Conservation (phyloP, 495 filamentous ascomycete genomes). For the Neurospora africana region DNA sequence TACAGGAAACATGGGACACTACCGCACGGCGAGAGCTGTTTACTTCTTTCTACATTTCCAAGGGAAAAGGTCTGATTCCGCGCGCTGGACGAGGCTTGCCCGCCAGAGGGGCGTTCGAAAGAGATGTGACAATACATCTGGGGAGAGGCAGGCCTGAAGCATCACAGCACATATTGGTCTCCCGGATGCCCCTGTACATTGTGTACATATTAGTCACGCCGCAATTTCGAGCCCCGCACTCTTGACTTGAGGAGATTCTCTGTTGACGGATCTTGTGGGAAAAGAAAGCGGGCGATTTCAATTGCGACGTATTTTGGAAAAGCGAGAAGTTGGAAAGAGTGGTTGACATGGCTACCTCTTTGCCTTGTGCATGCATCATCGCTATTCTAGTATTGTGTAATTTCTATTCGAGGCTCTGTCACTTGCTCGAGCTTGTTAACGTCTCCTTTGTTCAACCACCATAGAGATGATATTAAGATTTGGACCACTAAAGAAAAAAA, state of each 20-base stretch:
- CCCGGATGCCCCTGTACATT: conserved; percentile 3
- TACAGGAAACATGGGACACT: conserved; percentile 13
- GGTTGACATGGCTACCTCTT: not conserved
- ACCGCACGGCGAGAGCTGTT: conserved; percentile 9
- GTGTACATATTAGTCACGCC: not conserved
- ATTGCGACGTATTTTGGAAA: not conserved
- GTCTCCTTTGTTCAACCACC: not conserved
- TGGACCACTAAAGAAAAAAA: not conserved
- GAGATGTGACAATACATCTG: not conserved
- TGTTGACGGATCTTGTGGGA: not conserved
- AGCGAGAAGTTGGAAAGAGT: conserved; percentile 1
- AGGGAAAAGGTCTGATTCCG: not conserved
- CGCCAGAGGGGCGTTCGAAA: not conserved
- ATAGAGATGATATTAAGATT: not conserved
- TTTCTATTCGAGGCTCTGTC: conserved; percentile 18
- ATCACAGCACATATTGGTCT: not conserved
- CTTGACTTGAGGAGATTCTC: not conserved
- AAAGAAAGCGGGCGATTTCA: not conserved
- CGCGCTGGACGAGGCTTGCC: not conserved
- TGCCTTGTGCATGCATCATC: not conserved
- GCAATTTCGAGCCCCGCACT: not conserved
- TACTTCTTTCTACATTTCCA: conserved; percentile 6
- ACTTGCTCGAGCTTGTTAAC: not conserved
- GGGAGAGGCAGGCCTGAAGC: not conserved
- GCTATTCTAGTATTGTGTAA: conserved; percentile 34